Percentiles rank a stretch among this genome's conserved stretches.
These are phyloP conservation scores for Quercus aquifolioides DNA, from an alignment of 306 rosid species.

Conservation along the genomic window DNA sequence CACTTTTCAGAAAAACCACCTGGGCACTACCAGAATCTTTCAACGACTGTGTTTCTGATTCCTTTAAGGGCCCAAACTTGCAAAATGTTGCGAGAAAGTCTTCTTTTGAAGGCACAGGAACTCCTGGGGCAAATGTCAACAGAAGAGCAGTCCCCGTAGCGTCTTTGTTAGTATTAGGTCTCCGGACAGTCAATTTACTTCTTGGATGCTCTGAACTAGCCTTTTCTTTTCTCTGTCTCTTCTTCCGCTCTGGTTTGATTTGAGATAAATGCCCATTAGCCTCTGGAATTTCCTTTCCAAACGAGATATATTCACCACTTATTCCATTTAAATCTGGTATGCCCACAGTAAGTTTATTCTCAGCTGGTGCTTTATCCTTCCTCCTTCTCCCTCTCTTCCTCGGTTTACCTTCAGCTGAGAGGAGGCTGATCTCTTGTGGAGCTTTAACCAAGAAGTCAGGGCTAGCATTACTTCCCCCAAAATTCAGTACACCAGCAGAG, in stretches of 20 bases:
- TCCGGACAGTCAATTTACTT: slow-evolving; percentile 20
- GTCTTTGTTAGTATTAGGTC: slow-evolving; percentile 35
- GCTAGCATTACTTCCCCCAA: slow-evolving; percentile 15
- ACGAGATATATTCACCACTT: slow-evolving; percentile 32
- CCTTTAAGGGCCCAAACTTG: slow-evolving; percentile 76
- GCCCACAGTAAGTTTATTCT: slow-evolving; percentile 15
- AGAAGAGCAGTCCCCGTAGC: slow-evolving; percentile 51
- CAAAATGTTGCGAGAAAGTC: slow-evolving; percentile 57
- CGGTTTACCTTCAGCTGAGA: background rate
- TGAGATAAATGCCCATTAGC: slow-evolving; percentile 29
- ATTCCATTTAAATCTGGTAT: slow-evolving; percentile 75
- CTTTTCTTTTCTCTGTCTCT: slow-evolving; percentile 37
- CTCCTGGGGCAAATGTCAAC: slow-evolving; percentile 58
- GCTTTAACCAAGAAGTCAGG: background rate
- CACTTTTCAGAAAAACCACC: slow-evolving; percentile 50
- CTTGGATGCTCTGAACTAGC: slow-evolving; percentile 20
- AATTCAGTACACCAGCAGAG: slow-evolving; percentile 12
- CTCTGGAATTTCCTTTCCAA: slow-evolving; percentile 30
- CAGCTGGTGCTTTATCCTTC: slow-evolving; percentile 24
- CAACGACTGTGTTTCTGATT: slow-evolving; percentile 47
- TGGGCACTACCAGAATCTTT: slow-evolving; percentile 46
- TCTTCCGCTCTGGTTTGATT: slow-evolving; percentile 30
- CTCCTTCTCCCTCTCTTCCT: slow-evolving; percentile 23
- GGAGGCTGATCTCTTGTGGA: slow-evolving; percentile 14
- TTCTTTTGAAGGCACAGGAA: slow-evolving; percentile 59